Base-by-base conservation (phyloP, 2,329 filamentous ascomycete genomes). In the Colletotrichum trifolii region DNA sequence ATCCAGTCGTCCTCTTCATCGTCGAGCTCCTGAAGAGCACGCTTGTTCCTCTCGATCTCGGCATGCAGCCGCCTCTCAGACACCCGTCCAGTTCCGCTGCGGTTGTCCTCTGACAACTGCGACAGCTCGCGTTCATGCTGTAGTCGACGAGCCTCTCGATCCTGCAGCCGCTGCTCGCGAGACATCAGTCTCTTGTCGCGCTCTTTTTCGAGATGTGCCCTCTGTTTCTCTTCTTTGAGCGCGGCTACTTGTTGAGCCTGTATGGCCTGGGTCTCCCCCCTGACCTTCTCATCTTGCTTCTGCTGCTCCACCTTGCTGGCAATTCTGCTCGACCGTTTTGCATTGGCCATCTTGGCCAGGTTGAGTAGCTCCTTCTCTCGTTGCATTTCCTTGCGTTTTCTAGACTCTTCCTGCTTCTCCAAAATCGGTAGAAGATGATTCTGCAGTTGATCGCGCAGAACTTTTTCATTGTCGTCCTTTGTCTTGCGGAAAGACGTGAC, bases 251-350 rank as follows among this genome's bases (percentile, higher is more conserved):
- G 82, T 58, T 95, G 92, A 81, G 54, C 85, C 83, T 66, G 83
- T 84, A 78, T 87, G 91, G 59, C 85, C 25, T 73, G 87, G 70
- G 92, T 88, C 49, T 90, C 91, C 73, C 94, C 91, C 9, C 84
- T 87, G 15, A 84, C 85, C 70, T 91, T 86, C 65, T 93, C 89
- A 50, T 95, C 89, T 66, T 91, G 83, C 70, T 88, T 90, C 72
- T 94, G 91, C 68, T 88, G 90, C 74, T 97, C 94, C 39, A 89
- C 82, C 74, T 93, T 96, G 69, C 87, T 86, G 15, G 95, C 94
- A 69, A 99, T 88, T 68, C 96, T 89, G 72, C 93, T 97, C 1
- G 96, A 99, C 68, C 96, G 85, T 79, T 99, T 99, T 4, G 96
- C 95, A 61, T 91, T 92, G n/a, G 93, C 93, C 79, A 98, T 86